Evolutionary conservation across 352 stramenopile genomes (phyloP).

Genomic region (Globisporangium cederbergense): DNA sequence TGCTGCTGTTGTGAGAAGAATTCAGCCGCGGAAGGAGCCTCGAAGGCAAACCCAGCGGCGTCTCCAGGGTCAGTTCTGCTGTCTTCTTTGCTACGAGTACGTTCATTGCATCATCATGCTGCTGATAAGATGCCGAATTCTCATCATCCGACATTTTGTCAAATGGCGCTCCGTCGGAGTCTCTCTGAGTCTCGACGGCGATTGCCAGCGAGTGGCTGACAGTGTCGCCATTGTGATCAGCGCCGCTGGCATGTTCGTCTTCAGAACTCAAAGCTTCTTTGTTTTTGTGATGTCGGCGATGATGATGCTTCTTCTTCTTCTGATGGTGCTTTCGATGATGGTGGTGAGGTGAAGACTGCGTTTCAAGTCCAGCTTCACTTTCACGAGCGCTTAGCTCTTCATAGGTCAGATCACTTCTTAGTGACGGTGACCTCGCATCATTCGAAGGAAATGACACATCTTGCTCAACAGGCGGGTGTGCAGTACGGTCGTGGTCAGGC

Average conservation of each 20-base stretch:
- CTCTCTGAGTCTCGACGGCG: background rate
- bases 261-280: background rate
- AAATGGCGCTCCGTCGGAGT: background rate
- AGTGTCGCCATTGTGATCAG: background rate
- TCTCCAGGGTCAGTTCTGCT: background rate
- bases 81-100: conserved; percentile 6
- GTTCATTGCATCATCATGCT: background rate
- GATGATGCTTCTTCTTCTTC: conserved; percentile 11
- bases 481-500: background rate
- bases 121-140: too few relatives aligned
- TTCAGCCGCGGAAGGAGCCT: conserved; percentile 4
- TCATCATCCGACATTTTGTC: background rate
- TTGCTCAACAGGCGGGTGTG: background rate
- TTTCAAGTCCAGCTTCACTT: background rate
- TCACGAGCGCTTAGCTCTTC: background rate
- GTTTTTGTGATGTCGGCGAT: background rate
- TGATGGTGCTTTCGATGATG: conserved; percentile 3
- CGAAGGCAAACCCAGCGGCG: background rate
- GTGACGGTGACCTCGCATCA: background rate
- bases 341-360: background rate
- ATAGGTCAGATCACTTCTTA: background rate
- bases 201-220: background rate
- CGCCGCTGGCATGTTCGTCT: background rate
- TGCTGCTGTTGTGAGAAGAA: conserved; percentile 7
- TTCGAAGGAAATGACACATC: background rate